Conservation (phyloP, 345 rosid genomes). For the Salix suchowensis region DNA sequence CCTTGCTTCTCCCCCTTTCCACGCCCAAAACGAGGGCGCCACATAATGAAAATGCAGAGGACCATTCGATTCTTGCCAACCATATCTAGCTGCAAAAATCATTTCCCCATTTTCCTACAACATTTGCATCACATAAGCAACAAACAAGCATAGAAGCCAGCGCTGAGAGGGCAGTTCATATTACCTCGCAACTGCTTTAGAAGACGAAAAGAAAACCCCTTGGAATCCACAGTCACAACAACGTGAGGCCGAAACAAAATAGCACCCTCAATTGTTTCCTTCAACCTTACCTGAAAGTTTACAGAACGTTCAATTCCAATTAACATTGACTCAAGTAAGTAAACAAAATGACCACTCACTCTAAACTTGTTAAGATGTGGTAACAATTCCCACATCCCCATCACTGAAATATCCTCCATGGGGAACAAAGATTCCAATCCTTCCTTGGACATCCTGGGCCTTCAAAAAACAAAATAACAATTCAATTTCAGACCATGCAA, state of each 20-base stretch:
- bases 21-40: slow-evolving; percentile 97
- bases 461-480: slow-evolving; percentile 6
- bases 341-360: slow-evolving; percentile 37
- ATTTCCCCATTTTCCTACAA: slow-evolving; percentile 41
- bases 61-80: slow-evolving; percentile 20
- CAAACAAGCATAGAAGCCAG: slow-evolving; percentile 14
- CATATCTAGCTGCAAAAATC: slow-evolving; percentile 77
- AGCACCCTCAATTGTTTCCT: slow-evolving; percentile 68
- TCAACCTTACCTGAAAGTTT: slow-evolving; percentile 52
- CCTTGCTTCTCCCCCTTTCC: slow-evolving; percentile 92
- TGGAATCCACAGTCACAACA: slow-evolving; percentile 85
- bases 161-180: slow-evolving; percentile 6
- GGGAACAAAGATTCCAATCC: slow-evolving; percentile 71
- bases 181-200: slow-evolving; percentile 75
- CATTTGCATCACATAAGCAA: slow-evolving; percentile 26
- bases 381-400: slow-evolving; percentile 88
- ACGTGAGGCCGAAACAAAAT: slow-evolving; percentile 68
- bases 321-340: not conserved
- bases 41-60: slow-evolving; percentile 81
- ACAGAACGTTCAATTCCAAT: slow-evolving; percentile 1
- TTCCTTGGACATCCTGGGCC: slow-evolving; percentile 71
- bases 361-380: slow-evolving; percentile 74
- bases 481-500: not conserved
- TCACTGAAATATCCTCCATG: slow-evolving; percentile 84
- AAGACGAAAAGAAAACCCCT: slow-evolving; percentile 86